phyloP scores from a whole-genome alignment of 2,329 filamentous ascomycete species.

The Celoporthe dispersa region DNA sequence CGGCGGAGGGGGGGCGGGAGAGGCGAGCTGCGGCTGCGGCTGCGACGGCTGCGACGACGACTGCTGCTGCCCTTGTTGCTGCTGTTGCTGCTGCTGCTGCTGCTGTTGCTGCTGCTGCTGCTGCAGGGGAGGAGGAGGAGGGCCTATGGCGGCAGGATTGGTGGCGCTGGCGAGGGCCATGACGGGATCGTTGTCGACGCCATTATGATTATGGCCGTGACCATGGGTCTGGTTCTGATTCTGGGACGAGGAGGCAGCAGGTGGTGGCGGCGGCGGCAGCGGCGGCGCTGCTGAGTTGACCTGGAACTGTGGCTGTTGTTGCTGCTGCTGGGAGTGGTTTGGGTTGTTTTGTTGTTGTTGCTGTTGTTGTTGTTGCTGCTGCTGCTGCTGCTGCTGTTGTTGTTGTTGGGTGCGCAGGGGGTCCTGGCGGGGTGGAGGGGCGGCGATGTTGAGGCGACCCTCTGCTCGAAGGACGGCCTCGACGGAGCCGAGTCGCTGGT shows the following conservation, averaged over 20 bases:
- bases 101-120: slow-evolving; percentile 17
- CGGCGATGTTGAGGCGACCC: slow-evolving; percentile 17
- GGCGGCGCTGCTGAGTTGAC: not conserved
- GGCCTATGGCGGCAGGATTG: slow-evolving; percentile 23
- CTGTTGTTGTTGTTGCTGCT: slow-evolving; percentile 25
- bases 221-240: slow-evolving; percentile 6
- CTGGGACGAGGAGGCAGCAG: not conserved
- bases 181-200: slow-evolving; percentile 29
- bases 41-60: slow-evolving; percentile 15
- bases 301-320: slow-evolving; percentile 19
- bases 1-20: not conserved
- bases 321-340: slow-evolving; percentile 14
- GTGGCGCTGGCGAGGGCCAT: slow-evolving; percentile 29
- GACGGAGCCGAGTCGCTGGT: slow-evolving; percentile 26
- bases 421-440: slow-evolving; percentile 25
- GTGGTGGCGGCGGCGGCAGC: not conserved
- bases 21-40: slow-evolving; percentile 15
- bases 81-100: slow-evolving; percentile 14
- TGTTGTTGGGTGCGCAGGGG: slow-evolving; percentile 25
- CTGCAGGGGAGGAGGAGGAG: slow-evolving; percentile 19
- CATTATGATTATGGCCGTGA: slow-evolving; percentile 24
- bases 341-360: slow-evolving; percentile 6
- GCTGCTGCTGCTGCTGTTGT: slow-evolving; percentile 21
- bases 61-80: slow-evolving; percentile 17
- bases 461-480: slow-evolving; percentile 27